Evolutionary conservation across 2,329 filamentous ascomycete genomes (phyloP), one percentile per base, ranked within the genome.

Genomic region (Trichophyton mentagrophytes): DNA sequence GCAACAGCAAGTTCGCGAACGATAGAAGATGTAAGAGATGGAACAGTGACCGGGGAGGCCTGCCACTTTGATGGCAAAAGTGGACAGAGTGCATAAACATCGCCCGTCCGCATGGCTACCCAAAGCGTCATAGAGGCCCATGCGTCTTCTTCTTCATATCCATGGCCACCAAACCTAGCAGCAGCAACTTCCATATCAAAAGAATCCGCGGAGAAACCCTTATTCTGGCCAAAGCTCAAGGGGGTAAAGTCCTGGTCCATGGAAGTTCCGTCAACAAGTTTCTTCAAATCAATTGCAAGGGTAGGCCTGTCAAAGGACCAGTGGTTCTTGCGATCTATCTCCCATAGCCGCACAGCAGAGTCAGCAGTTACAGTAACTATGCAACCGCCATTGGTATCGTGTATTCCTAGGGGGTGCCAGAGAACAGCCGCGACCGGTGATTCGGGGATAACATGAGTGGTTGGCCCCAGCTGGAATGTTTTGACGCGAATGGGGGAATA

Each of bases 51-150:
- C 1, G 85, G 81, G 13, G 87, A 85, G 25, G 87, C 85, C 25
- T 88, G 84, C 90, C 92, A 97, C 67, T 87, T 89, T 58, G 85
- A 85, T 0, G 93, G 93, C 36, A 99, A 78, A 46, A 99, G 79
- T 1, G 93, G 93, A 70, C 91, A 96, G 7, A 99, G 78, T 1
- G 92, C 91, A 69, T 99, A 99, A 4, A 97, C 82, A 69, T 96
- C 91, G 2, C 93, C 93, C 62, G 90, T 88, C 42, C 85, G 84
- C 88, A 96, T 99, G n/a, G 91, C 90, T 58, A 97, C 78, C 89
- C 92, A 99, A 9, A 99, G 79, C 0, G 93, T 97, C 88, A 96
- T 96, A 8, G 91, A 85, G 6, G 90, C 88, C 93, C 93, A 99
- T 1, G 82, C 81, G 67, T 83, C 78, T 65, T 85, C 82, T 42